These are phyloP conservation scores for Circinella umbellata DNA, from an alignment of 371 early-diverging fungal genomes.

Conservation along the genomic window DNA sequence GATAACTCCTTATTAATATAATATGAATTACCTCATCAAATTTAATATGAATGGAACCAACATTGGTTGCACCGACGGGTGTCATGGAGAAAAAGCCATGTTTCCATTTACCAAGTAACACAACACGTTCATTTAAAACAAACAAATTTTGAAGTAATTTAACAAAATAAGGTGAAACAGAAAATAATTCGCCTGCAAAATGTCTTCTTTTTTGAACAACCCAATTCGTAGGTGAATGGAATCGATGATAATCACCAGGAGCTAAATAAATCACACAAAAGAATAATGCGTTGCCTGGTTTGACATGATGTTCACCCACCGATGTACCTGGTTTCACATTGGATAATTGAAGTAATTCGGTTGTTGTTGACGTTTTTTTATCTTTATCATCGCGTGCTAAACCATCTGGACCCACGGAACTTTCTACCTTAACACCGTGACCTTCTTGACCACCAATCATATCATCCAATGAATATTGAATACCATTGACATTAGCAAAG, in stretches of 20 bases:
- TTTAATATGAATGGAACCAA: constrained; percentile 92
- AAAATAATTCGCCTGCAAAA: constrained; percentile 93
- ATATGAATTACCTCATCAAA: constrained; percentile 73
- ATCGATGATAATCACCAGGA: constrained; percentile 98
- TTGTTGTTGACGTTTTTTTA: constrained; percentile 28
- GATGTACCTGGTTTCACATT: constrained; percentile 32
- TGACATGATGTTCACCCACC: constrained; percentile 46
- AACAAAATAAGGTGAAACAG: constrained; percentile 92
- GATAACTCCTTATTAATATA: no score
- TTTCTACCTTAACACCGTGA: constrained; percentile 31
- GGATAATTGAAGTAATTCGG: constrained; percentile 18
- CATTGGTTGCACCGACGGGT: constrained; percentile 98
- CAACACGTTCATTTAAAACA: constrained; percentile 95
- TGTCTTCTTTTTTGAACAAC: constrained; percentile 84
- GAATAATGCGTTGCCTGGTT: constrained; percentile 76
- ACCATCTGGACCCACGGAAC: constrained; percentile 50
- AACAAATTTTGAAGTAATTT: constrained; percentile 85
- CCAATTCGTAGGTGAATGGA: constrained; percentile 97
- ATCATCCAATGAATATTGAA: constrained; percentile 86
- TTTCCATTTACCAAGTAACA: constrained; percentile 89
- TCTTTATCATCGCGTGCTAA: constrained; percentile 30
- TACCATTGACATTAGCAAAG: constrained; percentile 90
- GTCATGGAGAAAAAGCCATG: constrained; percentile 96
- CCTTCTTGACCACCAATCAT: constrained; percentile 66
- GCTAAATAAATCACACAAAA: constrained; percentile 94